Base-by-base conservation (phyloP, 306 rosid species). In the Cucurbita ficifolia region DNA sequence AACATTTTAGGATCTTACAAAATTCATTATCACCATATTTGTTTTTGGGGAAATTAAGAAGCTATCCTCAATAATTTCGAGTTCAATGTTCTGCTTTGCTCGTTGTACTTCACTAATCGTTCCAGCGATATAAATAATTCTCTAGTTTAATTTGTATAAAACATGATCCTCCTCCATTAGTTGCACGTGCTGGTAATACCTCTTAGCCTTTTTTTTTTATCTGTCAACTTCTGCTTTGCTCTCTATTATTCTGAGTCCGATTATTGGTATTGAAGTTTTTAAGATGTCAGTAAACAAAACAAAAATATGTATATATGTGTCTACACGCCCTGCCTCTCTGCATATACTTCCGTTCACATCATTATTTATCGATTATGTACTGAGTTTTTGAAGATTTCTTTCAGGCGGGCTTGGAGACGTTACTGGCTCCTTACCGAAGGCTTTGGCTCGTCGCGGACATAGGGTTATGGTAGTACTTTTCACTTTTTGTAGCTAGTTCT, bases 361-460 rank as follows among this genome's bases (percentile, higher is more conserved):
- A 76, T 70, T 69, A 14, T 35, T 6, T 55, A 36, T 49, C 56
- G 74, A 75, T 64, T 54, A 62, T 51, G 10, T 61, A 72, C 72
- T 84, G 82, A 82, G 33, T 68, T 35, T 68, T 79, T 76, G 64
- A 76, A 70, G 73, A 82, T 48, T 77, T 78, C 65, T 80, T 53
- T 68, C 78, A 94, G 99, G 99, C 82, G 99, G 99, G 76, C 97
- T 94, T 76, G 99, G 96, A 80, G 99, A 94, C 81, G 99, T 94
- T 51, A 96, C 96, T 56, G 99, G 99, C 62, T 82, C 99, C 51
- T 82, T 94, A 79, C 99, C 99, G 4, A 94, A 89, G 87, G 96
- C 97, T 79, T 88, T 94, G 87, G 99, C 99, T 85, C 92, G 97
- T 54, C 99, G 97, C 61, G 99, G 99, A 77, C 99, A n/a, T 39